Evolutionary conservation across 2,329 filamentous ascomycete genomes (phyloP).

Genomic region (Knufia petricola): DNA sequence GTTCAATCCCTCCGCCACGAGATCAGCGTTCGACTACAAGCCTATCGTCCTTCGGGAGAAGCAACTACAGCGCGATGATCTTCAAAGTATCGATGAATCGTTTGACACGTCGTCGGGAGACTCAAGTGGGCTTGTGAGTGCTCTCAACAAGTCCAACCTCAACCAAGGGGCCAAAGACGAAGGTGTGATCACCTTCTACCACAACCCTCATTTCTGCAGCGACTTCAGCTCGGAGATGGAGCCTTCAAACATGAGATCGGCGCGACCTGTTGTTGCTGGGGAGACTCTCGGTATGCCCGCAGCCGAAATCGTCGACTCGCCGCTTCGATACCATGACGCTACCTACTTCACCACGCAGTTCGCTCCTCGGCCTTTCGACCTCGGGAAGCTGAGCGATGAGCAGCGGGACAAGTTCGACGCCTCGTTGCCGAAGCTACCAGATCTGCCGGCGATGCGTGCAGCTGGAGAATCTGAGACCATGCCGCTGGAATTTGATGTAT

Average conservation of each 20-base stretch:
- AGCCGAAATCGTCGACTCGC: conserved; percentile 11
- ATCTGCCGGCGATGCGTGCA: conserved; percentile 3
- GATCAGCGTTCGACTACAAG: conserved; percentile 20
- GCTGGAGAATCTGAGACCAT: conserved; percentile 18
- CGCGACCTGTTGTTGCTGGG: conserved; percentile 7
- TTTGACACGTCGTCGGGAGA: conserved; percentile 41
- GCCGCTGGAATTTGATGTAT: conserved; percentile 25
- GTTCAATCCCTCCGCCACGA: conserved; percentile 7
- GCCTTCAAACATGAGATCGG: conserved; percentile 9
- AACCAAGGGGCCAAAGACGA: conserved; percentile 46
- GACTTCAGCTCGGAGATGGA: conserved; percentile 48
- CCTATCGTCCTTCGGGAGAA: conserved; percentile 43
- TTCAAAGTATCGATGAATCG: conserved; percentile 39
- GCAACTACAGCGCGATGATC: conserved; percentile 32
- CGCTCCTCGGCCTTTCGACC: conserved; percentile 1
- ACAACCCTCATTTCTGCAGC: conserved; percentile 67
- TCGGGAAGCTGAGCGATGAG: background rate
- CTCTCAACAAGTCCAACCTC: conserved; percentile 42
- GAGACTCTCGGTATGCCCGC: conserved; percentile 13
- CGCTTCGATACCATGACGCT: conserved; percentile 15
- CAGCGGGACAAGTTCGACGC: background rate
- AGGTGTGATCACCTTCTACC: conserved; percentile 77
- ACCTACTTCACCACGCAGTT: conserved; percentile 18
- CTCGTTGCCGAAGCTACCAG: background rate
- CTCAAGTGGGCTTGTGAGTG: conserved; percentile 35